Evolutionary conservation across 2,329 filamentous ascomycete species (phyloP), one percentile per base, ranked within the genome.

Genomic region (Cercospora nicotianae): DNA sequence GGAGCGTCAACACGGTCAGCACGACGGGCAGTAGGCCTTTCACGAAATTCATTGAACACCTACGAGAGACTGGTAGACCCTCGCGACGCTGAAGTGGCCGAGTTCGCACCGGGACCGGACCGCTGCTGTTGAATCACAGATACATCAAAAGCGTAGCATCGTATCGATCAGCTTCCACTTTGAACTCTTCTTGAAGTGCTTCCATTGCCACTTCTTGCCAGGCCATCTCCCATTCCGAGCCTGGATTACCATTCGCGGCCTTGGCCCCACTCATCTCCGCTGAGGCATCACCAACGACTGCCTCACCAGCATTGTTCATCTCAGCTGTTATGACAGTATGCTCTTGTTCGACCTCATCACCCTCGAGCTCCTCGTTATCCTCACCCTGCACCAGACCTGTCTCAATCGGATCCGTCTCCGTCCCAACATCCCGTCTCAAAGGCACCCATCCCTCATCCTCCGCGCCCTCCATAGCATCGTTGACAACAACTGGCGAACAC

Each of bases 61-160:
- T 67, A 1, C 62, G 65, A n/a, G 55, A 60, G 16, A 60, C 55
- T 45, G 65, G 65, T 12, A 58, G 39, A 45, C 57, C 65, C n/a
- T 36, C 65, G 1, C 63, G 51, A 36, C 55, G 55, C 16, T 36
- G 55, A 58, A 8, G 5, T 30, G 53, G 12, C 20, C 10, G 5
- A 28, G 23, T n/a, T 48, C 42, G 45, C 10, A 51, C 7, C 13
- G 16, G 7, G 12, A 3, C 4, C 8, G 18, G 7, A 13, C 0
- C 5, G 57, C 0, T 18, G 1, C 30, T 39, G 12, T 18, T 30
- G 4, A 39, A 13, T 23, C 10, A 13, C 31, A 36, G 33, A 10
- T 20, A 36, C 57, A 36, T 42, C 20, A 5, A 26, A 26, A 8
- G 5, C 18, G 31, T 16, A 10, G 48, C 48, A 7, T 26, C 8